Conservation (phyloP, 164 flowering plant species). For the Magnolia sinica region DNA sequence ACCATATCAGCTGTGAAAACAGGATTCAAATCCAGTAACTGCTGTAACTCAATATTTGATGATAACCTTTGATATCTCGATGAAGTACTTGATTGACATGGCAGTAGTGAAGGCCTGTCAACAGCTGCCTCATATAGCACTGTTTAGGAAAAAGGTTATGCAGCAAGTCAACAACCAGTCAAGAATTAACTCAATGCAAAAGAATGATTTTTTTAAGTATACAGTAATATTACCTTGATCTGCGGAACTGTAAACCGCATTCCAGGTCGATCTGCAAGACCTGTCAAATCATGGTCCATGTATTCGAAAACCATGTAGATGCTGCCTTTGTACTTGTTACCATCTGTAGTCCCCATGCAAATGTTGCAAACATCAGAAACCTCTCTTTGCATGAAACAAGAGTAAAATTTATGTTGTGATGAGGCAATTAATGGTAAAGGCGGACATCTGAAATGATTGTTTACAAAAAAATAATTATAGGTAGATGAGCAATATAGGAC, state of each 20-base stretch:
- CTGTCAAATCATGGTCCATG: slow-evolving; percentile 98
- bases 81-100: slow-evolving; percentile 96
- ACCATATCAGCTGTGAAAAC: background rate
- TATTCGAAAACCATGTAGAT: slow-evolving; percentile 98
- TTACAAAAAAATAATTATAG: no score
- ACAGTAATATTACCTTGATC: slow-evolving; percentile 55
- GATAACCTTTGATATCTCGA: slow-evolving; percentile 86
- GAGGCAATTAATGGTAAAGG: background rate
- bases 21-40: slow-evolving; percentile 1
- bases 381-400: no score
- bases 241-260: slow-evolving; percentile 89
- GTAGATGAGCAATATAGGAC: background rate
- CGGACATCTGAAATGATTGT: background rate
- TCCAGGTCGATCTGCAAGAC: slow-evolving; percentile 92
- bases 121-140: slow-evolving; percentile 96
- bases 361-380: slow-evolving; percentile 5
- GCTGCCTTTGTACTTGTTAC: slow-evolving; percentile 76
- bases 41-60: background rate
- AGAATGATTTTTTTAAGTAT: background rate
- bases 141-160: slow-evolving; percentile 20
- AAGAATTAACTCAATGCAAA: slow-evolving; percentile 8
- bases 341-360: slow-evolving; percentile 39
- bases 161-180: slow-evolving; percentile 1
- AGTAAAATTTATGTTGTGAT: background rate
- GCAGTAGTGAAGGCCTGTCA: slow-evolving; percentile 94